Evolutionary conservation across 139 green algal genomes (phyloP).

Genomic region (Axilococcus clingmanii): DNA sequence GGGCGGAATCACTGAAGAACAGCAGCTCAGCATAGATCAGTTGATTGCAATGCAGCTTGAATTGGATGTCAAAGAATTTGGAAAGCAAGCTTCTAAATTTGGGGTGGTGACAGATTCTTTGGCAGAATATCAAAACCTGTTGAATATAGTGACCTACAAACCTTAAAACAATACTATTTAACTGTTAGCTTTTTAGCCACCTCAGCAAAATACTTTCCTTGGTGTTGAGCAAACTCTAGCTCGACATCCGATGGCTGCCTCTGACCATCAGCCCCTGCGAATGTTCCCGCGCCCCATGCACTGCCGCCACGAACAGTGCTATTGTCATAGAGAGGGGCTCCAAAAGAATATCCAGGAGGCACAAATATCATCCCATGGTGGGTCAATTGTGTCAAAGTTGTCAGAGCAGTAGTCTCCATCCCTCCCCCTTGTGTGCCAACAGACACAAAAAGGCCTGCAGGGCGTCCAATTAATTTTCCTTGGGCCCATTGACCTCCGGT

Average conservation of each 20-base stretch:
- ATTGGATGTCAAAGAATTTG: slow-evolving; percentile 68
- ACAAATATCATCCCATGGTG: slow-evolving; percentile 37
- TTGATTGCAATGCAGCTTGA: slow-evolving; percentile 78
- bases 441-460: slow-evolving; percentile 24
- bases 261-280: slow-evolving; percentile 48
- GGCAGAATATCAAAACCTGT: background rate
- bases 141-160: background rate
- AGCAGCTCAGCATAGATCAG: slow-evolving; percentile 60
- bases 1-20: slow-evolving; percentile 14
- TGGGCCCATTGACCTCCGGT: slow-evolving; percentile 44
- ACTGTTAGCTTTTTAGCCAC: slow-evolving; percentile 37
- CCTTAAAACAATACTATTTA: background rate
- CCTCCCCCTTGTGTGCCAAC: slow-evolving; percentile 40
- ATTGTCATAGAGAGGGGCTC: slow-evolving; percentile 17
- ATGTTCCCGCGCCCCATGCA: slow-evolving; percentile 54
- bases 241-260: slow-evolving; percentile 55
- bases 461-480: slow-evolving; percentile 38
- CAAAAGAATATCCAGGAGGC: slow-evolving; percentile 23
- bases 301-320: slow-evolving; percentile 51
- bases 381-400: slow-evolving; percentile 32
- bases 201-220: slow-evolving; percentile 38
- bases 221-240: slow-evolving; percentile 45
- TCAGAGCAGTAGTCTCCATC: slow-evolving; percentile 35
- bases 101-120: background rate
- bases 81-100: background rate